phyloP scores from a whole-genome alignment of 495 filamentous ascomycete species.

The Clavariopsis aquatica region DNA sequence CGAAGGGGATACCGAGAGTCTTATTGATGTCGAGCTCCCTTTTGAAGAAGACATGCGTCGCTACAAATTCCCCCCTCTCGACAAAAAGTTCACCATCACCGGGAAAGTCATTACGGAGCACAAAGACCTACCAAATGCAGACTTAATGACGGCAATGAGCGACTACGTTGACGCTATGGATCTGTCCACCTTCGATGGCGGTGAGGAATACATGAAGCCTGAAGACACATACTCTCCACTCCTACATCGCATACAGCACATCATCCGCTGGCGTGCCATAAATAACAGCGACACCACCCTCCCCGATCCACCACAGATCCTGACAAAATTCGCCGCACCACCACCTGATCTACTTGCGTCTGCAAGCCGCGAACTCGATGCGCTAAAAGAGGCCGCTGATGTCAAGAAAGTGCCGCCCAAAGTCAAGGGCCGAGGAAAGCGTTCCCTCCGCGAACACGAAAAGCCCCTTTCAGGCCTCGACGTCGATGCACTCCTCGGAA shows the following conservation, averaged over 20 bases:
- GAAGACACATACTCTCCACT: constrained; percentile 89
- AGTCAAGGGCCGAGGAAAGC: constrained; percentile 66
- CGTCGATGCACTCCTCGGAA: constrained; percentile 71
- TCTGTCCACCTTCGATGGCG: constrained; percentile 70
- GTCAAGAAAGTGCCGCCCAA: constrained; percentile 94
- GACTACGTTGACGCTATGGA: constrained; percentile 95
- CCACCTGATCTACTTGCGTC: constrained; percentile 64
- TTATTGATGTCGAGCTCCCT: constrained; percentile 90
- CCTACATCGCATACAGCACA: constrained; percentile 86
- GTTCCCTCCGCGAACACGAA: constrained; percentile 66
- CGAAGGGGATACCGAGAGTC: constrained; percentile 79
- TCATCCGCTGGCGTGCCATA: constrained; percentile 77
- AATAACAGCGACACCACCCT: constrained; percentile 62
- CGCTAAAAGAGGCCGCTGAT: constrained; percentile 67
- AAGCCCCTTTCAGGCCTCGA: constrained; percentile 92
- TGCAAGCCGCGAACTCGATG: constrained; percentile 57
- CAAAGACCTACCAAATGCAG: constrained; percentile 77
- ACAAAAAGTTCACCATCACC: constrained; percentile 83
- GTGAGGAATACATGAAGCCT: constrained; percentile 75
- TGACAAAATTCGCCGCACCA: constrained; percentile 74
- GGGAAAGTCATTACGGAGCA: constrained; percentile 83
- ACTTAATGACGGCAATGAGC: constrained; percentile 76
- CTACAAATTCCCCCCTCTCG: constrained; percentile 88
- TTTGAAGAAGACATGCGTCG: constrained; percentile 88
- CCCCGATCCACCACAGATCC: constrained; percentile 63